Evolutionary conservation across 2,329 filamentous ascomycete species (phyloP).

Genomic region (Fusarium anthophilum): DNA sequence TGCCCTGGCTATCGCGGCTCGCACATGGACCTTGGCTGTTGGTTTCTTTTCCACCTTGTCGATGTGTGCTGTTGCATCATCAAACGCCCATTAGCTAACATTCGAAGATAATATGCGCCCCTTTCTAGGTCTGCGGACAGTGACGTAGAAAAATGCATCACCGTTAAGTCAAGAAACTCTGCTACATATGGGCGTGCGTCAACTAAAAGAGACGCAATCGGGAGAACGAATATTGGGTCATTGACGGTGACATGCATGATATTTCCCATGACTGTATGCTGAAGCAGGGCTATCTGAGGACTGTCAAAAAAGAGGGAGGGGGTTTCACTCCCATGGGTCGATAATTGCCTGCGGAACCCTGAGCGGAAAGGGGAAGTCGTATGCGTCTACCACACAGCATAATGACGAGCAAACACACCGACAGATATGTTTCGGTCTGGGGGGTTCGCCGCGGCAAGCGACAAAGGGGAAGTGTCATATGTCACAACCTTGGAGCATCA

Average conservation of each 20-base stretch:
- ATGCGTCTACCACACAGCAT: slow-evolving; percentile 27
- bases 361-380: slow-evolving; percentile 26
- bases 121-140: background rate
- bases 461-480: slow-evolving; percentile 23
- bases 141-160: slow-evolving; percentile 19
- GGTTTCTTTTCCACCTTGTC: slow-evolving; percentile 25
- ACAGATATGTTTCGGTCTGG: slow-evolving; percentile 32
- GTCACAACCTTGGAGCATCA: slow-evolving; percentile 24
- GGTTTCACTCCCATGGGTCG: slow-evolving; percentile 4
- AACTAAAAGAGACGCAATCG: slow-evolving; percentile 20
- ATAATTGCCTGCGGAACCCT: slow-evolving; percentile 14
- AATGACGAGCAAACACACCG: slow-evolving; percentile 22
- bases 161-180: slow-evolving; percentile 35
- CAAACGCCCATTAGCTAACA: slow-evolving; percentile 17
- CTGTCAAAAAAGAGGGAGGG: slow-evolving; percentile 23
- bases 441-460: slow-evolving; percentile 28
- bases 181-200: slow-evolving; percentile 15
- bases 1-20: slow-evolving; percentile 43
- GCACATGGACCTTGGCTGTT: slow-evolving; percentile 33
- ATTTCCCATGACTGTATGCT: slow-evolving; percentile 28
- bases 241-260: slow-evolving; percentile 34
- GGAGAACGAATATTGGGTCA: slow-evolving; percentile 26
- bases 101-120: slow-evolving; percentile 12
- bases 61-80: slow-evolving; percentile 11
- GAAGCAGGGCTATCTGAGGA: slow-evolving; percentile 25